phyloP scores from a whole-genome alignment of 106 monocot species.

The Apostasia shenzhenica region DNA sequence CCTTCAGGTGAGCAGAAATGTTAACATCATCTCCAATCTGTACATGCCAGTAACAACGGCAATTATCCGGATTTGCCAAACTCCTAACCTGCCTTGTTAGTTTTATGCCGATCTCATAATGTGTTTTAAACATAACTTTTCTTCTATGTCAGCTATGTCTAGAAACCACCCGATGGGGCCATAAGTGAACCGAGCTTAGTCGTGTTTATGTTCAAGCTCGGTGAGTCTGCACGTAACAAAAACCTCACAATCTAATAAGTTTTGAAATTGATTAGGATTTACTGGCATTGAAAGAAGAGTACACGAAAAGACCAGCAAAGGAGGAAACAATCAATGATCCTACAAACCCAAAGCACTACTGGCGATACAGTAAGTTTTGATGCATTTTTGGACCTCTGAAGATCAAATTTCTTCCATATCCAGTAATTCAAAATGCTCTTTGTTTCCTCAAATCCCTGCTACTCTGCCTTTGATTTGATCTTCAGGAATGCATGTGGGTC shows the following conservation, averaged over 20 bases:
- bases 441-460: background rate
- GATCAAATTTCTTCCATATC: background rate
- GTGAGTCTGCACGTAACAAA: no score
- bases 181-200: no score
- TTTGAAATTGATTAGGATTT: conserved; percentile 45
- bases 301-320: conserved; percentile 61
- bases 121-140: no score
- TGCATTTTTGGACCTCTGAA: background rate
- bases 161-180: no score
- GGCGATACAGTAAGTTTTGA: conserved; percentile 70
- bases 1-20: conserved; percentile 53
- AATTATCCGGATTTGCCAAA: no score
- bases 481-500: conserved; percentile 71
- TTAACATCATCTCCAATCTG: background rate
- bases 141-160: no score
- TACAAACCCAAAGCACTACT: conserved; percentile 94
- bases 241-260: no score
- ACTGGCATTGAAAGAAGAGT: conserved; percentile 81
- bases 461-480: background rate
- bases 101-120: no score
- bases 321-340: conserved; percentile 97
- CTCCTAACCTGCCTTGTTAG: no score
- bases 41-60: no score
- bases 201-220: no score
- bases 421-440: background rate